Conservation (phyloP, 306 rosid genomes). For the Pachyrhizus erosus region DNA sequence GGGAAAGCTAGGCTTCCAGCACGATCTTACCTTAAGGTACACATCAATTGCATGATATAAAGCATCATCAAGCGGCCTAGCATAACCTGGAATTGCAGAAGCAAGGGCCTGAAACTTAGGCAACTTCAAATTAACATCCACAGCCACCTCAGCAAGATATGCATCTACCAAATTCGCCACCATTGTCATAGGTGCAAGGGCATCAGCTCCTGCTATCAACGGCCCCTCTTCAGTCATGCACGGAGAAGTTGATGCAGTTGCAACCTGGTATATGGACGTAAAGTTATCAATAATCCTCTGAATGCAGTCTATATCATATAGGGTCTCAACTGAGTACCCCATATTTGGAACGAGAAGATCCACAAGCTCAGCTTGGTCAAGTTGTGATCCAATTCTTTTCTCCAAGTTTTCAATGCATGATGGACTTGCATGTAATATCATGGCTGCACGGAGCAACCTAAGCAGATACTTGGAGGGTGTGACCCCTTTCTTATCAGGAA, state of each 20-base stretch:
- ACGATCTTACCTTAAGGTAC: conserved; percentile 72
- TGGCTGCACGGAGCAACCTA: conserved; percentile 68
- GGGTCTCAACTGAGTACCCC: conserved; percentile 79
- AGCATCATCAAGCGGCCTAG: conserved; percentile 79
- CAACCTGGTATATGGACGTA: conserved; percentile 55
- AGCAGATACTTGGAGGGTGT: conserved; percentile 67
- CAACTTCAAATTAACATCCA: conserved; percentile 82
- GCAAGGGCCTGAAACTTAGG: conserved; percentile 85
- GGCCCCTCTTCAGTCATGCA: conserved; percentile 61
- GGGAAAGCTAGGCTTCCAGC: neutral
- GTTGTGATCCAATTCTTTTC: conserved; percentile 75
- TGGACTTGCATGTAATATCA: conserved; percentile 75
- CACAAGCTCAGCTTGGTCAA: conserved; percentile 73
- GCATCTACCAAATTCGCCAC: conserved; percentile 81
- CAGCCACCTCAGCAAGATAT: conserved; percentile 87
- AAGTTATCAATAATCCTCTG: conserved; percentile 83
- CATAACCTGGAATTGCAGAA: conserved; percentile 78
- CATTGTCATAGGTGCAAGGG: conserved; percentile 61
- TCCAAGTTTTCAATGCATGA: conserved; percentile 77
- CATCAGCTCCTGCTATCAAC: conserved; percentile 52
- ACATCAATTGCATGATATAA: conserved; percentile 88
- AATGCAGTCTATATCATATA: conserved; percentile 78
- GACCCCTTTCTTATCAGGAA: conserved; percentile 68
- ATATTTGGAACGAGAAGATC: conserved; percentile 82
- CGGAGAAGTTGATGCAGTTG: conserved; percentile 59